These are phyloP conservation scores for Lentinula sp. DNA, from an alignment of 768 basidiomycete genomes.

Conservation along the genomic window DNA sequence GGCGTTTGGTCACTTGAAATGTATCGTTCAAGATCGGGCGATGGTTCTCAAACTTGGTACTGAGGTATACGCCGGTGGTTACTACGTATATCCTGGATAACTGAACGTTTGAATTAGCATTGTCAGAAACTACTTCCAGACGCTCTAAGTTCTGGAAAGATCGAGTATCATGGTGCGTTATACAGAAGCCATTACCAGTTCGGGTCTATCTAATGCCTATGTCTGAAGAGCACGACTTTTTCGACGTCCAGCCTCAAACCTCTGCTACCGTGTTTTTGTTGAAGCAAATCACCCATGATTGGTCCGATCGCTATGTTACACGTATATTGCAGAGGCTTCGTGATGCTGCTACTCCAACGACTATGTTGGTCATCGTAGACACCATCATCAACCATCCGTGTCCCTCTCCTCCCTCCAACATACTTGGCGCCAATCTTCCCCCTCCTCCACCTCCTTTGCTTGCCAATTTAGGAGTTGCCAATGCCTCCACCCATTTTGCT, in stretches of 20 bases:
- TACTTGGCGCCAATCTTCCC: constrained; percentile 3
- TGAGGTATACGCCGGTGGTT: constrained; percentile 3
- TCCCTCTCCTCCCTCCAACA: constrained; percentile 2
- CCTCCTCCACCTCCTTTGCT: constrained; percentile 14
- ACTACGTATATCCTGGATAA: background rate
- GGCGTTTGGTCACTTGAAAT: constrained; percentile 5
- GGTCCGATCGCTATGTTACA: constrained; percentile 16
- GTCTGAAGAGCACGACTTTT: constrained; percentile 14
- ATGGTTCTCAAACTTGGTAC: constrained; percentile 6
- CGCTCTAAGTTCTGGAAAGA: constrained; percentile 1
- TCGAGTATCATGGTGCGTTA: constrained; percentile 1
- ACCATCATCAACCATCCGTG: constrained; percentile 6
- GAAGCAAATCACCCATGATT: constrained; percentile 24
- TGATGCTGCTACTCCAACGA: constrained; percentile 16
- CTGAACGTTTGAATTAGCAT: background rate
- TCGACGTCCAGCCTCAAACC: constrained; percentile 19
- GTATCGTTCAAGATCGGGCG: constrained; percentile 13
- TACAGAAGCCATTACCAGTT: background rate
- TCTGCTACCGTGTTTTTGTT: constrained; percentile 22
- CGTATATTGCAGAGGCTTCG: constrained; percentile 21
- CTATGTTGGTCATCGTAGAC: constrained; percentile 21
- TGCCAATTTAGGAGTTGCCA: constrained; percentile 14
- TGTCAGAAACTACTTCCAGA: constrained; percentile 5
- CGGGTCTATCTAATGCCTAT: background rate
- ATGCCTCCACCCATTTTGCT: constrained; percentile 4